Percentiles rank a stretch among this genome's conserved stretches.
These are phyloP conservation scores for Sindora glabra DNA, from an alignment of 306 rosid species.

Conservation along the genomic window DNA sequence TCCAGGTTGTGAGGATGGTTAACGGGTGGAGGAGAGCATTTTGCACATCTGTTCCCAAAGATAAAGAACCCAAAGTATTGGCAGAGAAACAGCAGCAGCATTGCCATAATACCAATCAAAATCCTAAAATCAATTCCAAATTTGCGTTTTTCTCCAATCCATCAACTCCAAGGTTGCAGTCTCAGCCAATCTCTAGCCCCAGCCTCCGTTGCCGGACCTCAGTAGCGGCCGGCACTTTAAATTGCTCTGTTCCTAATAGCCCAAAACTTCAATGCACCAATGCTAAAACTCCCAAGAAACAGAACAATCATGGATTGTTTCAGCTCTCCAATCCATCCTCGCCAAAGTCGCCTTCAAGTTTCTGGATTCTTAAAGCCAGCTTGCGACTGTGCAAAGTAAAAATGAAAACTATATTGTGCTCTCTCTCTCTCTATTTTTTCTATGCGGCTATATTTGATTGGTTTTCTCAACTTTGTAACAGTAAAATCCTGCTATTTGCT, in stretches of 20 bases:
- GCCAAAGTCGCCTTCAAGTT: constrained; percentile 75
- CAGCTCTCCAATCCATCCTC: constrained; percentile 62
- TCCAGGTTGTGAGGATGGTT: constrained; percentile 58
- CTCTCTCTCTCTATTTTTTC: neutral
- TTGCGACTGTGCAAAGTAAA: constrained; percentile 63
- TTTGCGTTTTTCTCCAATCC: constrained; percentile 81
- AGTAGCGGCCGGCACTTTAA: constrained; percentile 21
- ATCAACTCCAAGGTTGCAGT: constrained; percentile 66
- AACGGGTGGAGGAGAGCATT: constrained; percentile 95
- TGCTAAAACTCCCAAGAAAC: constrained; percentile 28
- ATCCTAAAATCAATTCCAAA: constrained; percentile 58
- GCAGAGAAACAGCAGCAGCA: constrained; percentile 39
- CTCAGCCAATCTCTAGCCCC: constrained; percentile 41
- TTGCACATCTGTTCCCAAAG: constrained; percentile 75
- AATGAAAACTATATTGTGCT: constrained; percentile 32
- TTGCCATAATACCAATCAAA: constrained; percentile 28
- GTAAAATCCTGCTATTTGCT: neutral
- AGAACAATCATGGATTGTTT: constrained; percentile 35
- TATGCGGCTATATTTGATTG: neutral
- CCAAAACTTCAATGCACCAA: constrained; percentile 65
- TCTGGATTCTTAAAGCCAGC: constrained; percentile 70
- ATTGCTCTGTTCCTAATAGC: constrained; percentile 57
- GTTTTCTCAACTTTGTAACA: neutral
- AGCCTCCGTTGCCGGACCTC: constrained; percentile 78
- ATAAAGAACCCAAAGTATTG: constrained; percentile 30